Base-by-base conservation (phyloP, 2,329 filamentous ascomycete genomes). In the Huntiella moniliformis region DNA sequence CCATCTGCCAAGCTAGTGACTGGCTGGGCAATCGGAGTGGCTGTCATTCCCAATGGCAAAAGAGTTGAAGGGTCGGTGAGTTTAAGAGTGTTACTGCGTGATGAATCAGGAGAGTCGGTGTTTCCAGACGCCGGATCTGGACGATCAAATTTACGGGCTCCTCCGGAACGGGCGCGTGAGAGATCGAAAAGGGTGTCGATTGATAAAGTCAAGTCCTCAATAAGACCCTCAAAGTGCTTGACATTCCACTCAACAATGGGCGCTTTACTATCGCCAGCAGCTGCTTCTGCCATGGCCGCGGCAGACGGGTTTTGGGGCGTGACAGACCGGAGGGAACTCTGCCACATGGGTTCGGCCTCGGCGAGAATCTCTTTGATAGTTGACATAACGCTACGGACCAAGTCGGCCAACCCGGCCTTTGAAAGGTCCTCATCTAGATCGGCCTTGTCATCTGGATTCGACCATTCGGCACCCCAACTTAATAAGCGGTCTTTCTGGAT, bases 401-500 rank as follows among this genome's bases (percentile, higher is more conserved):
- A 73, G 57, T 86, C 81, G 49, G 78, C 82, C 46, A 87, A 63
- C 16, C 82, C 82, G 44, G 79, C 78, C 57, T 80, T 77, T 54
- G 80, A 82, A 6, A 79, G 65, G 11, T 73, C 74, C 55, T 77
- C 74, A 55, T 79, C 75, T 51, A 87, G 86, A 58, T 82, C 75
- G 54, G 74, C 72, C 49, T 77, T 68, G 55, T 78, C 71, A 12
- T 63, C 63, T 38, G 78, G 75, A 57, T 86, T 81, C 47, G 77
- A 82, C 82, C 82, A 88, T 58, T 85, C 79, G 44, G 85, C 65
- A 0, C 82, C 82, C 82, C 82, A 88, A 50, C 76, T 79, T 49
- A 83, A 76, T 40, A 87, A 66, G 12, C 82, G 71, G 62, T 86
- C 80, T 58, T 83, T 84, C 55, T 87, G 82, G 53, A 86, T 85